These are phyloP conservation scores for Datisca glomerata DNA, from an alignment of 306 rosid species.

Conservation along the genomic window DNA sequence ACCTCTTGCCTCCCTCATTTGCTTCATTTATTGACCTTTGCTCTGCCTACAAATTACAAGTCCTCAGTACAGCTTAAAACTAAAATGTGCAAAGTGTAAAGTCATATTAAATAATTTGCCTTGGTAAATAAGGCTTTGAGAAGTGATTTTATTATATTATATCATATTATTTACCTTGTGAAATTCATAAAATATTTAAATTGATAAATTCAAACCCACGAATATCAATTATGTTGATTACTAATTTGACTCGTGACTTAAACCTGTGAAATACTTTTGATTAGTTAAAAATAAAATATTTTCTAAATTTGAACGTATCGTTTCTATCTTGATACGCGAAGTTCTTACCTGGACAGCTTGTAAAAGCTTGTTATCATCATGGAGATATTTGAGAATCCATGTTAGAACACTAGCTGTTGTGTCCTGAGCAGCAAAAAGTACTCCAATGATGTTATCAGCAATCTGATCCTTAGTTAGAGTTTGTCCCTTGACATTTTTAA, in stretches of 20 bases:
- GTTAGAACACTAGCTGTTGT: conserved; percentile 19
- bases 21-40: conserved; percentile 12
- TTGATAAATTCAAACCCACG: neutral
- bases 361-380: conserved; percentile 7
- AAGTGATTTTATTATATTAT: neutral
- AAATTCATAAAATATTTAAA: neutral
- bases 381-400: conserved; percentile 17
- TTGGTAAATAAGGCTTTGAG: no score
- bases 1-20: conserved; percentile 8
- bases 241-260: no score
- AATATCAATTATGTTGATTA: no score
- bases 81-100: neutral
- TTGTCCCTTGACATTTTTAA: conserved; percentile 11
- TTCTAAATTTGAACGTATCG: neutral
- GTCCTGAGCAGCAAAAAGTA: conserved; percentile 20
- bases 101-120: neutral
- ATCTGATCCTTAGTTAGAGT: conserved; percentile 9
- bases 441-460: conserved; percentile 17
- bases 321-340: no score
- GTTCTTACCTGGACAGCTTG: conserved; percentile 13
- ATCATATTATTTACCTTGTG: neutral
- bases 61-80: no score
- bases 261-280: no score
- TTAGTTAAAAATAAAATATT: neutral
- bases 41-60: conserved; percentile 7